A percentile compares a stretch with the other conserved stretches of the same genome.
Conservation (phyloP, 202 grass and related monocot genomes). For the Setaria viridis region DNA sequence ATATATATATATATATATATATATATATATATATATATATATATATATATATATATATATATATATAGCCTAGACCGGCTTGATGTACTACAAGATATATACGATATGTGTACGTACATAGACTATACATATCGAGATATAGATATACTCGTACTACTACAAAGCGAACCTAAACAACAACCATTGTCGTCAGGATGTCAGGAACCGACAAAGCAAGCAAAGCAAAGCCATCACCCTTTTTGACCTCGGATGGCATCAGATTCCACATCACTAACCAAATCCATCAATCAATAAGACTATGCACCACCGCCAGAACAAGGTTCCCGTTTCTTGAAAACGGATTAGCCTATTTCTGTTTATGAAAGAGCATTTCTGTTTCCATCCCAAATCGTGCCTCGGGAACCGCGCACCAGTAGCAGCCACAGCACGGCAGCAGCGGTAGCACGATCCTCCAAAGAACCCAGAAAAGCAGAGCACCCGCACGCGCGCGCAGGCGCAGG, state of each 20-base stretch:
- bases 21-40: no score
- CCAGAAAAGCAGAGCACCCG: constrained; percentile 3
- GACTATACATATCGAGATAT: no score
- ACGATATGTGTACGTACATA: no score
- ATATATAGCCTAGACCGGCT: no score
- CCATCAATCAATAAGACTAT: neutral
- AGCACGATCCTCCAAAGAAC: neutral
- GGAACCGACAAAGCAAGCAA: neutral
- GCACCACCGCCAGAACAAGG: neutral
- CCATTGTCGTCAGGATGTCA: neutral
- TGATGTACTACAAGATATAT: no score
- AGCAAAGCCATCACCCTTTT: constrained; percentile 5
- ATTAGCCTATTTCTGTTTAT: neutral
- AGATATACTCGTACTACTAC: neutral
- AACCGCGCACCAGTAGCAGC: neutral
- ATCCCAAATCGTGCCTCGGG: neutral
- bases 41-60: no score
- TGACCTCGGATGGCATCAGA: constrained; percentile 22
- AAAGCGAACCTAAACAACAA: neutral
- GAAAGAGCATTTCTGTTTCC: neutral
- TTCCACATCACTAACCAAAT: neutral
- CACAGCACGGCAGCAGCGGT: neutral
- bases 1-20: no score
- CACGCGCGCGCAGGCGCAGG: neutral
- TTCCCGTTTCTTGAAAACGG: neutral